phyloP scores from a whole-genome alignment of 2,329 filamentous ascomycete species.

The Xylaria sp. region DNA sequence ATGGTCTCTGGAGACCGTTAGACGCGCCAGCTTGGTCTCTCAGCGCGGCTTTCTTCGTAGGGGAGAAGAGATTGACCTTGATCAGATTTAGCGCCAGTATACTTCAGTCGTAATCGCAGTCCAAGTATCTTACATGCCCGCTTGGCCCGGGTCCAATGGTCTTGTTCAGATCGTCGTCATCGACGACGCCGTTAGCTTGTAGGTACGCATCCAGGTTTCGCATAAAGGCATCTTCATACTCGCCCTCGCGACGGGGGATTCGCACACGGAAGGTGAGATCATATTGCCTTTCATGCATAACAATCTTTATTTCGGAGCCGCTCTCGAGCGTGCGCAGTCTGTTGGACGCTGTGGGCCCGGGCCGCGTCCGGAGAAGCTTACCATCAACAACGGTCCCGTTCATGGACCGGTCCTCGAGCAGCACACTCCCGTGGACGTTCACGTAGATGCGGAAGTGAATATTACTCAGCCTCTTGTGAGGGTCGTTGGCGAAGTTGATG shows the following conservation, averaged over 20 bases:
- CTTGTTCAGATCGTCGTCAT: slow-evolving; percentile 33
- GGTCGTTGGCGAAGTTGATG: slow-evolving; percentile 60
- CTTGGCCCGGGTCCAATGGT: slow-evolving; percentile 44
- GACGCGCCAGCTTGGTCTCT: slow-evolving; percentile 13
- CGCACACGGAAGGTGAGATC: slow-evolving; percentile 81
- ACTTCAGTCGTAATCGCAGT: background rate
- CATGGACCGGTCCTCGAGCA: slow-evolving; percentile 92
- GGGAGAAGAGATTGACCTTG: slow-evolving; percentile 32
- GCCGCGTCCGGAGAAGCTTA: slow-evolving; percentile 54
- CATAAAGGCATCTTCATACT: slow-evolving; percentile 59
- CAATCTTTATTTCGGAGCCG: slow-evolving; percentile 68
- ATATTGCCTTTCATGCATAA: slow-evolving; percentile 44
- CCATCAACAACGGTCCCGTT: slow-evolving; percentile 89
- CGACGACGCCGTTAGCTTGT: slow-evolving; percentile 29
- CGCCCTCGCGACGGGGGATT: slow-evolving; percentile 69
- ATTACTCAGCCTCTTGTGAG: slow-evolving; percentile 75
- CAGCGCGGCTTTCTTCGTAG: slow-evolving; percentile 15
- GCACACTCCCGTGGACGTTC: slow-evolving; percentile 77
- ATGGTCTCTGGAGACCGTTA: slow-evolving; percentile 31
- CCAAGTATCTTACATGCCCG: slow-evolving; percentile 39
- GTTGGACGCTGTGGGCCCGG: slow-evolving; percentile 34
- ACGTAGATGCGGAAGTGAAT: slow-evolving; percentile 93
- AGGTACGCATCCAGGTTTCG: slow-evolving; percentile 67
- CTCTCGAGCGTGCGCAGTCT: slow-evolving; percentile 60
- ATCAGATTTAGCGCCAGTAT: slow-evolving; percentile 14